Conservation (phyloP, 768 basidiomycete genomes). For the Lactifluus volemus region DNA sequence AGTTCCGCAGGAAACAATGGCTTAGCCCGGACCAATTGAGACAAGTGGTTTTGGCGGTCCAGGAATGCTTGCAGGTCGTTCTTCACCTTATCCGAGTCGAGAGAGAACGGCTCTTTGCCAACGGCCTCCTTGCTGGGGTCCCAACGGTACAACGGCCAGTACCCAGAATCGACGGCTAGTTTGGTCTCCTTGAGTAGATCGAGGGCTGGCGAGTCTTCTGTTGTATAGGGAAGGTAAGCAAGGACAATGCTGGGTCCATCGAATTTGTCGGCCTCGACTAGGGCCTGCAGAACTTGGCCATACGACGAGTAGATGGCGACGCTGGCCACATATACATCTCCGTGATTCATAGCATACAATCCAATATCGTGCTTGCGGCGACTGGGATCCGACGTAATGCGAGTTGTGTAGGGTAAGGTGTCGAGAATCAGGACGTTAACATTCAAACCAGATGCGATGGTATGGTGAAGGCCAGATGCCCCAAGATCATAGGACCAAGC, state of each 20-base stretch:
- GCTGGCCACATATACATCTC: constrained; percentile 92
- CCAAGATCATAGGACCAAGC: constrained; percentile 98
- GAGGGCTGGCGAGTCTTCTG: constrained; percentile 69
- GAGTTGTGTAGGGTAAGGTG: constrained; percentile 78
- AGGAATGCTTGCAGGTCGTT: constrained; percentile 90
- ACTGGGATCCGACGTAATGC: constrained; percentile 56
- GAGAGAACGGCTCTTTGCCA: constrained; percentile 78
- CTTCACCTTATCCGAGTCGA: constrained; percentile 93
- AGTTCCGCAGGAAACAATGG: constrained; percentile 78
- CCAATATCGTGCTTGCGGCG: constrained; percentile 94
- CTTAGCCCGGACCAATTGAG: constrained; percentile 76
- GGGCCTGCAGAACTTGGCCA: constrained; percentile 82
- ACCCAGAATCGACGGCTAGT: constrained; percentile 89
- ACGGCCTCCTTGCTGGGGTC: constrained; percentile 74
- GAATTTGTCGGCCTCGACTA: constrained; percentile 87
- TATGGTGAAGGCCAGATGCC: constrained; percentile 90
- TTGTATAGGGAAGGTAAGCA: constrained; percentile 86
- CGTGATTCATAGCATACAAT: constrained; percentile 97
- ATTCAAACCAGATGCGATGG: constrained; percentile 82
- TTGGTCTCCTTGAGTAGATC: constrained; percentile 97
- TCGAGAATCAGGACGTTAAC: constrained; percentile 96
- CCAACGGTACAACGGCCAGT: constrained; percentile 99
- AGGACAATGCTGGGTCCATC: constrained; percentile 86
- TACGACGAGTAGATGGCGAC: constrained; percentile 96
- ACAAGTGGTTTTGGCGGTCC: constrained; percentile 93